Evolutionary conservation across 257 asterid genomes (phyloP).

Genomic region (Nicotiana obtusifolia): DNA sequence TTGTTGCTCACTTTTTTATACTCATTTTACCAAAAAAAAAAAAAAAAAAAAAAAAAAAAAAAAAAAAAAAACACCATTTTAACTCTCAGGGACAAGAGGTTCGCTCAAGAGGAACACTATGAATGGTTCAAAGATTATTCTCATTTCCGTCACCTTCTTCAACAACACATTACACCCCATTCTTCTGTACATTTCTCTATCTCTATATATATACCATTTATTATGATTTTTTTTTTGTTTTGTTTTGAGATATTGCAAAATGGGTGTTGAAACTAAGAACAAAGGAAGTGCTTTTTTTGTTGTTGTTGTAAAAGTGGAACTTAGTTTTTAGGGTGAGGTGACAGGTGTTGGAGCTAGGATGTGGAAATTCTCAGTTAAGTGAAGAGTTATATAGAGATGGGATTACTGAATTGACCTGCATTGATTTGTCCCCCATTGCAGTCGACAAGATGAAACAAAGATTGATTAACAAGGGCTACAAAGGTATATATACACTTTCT

Average conservation of each 20-base stretch:
- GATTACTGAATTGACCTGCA: constrained; percentile 75
- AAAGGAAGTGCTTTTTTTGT: not conserved
- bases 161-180: constrained; percentile 46
- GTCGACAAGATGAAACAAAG: constrained; percentile 77
- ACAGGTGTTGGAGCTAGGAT: constrained; percentile 91
- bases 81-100: constrained; percentile 67
- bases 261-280: not conserved
- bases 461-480: constrained; percentile 62
- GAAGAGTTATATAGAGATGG: constrained; percentile 77
- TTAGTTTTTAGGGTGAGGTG: constrained; percentile 5
- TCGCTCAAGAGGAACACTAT: constrained; percentile 85
- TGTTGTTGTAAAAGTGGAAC: not conserved
- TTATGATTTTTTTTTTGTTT: not conserved
- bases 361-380: constrained; percentile 90
- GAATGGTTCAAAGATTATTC: constrained; percentile 96
- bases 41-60: not conserved
- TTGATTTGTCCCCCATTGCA: constrained; percentile 85
- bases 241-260: no score
- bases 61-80: not conserved
- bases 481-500: constrained; percentile 30
- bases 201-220: not conserved
- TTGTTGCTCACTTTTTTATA: not conserved
- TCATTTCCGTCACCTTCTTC: constrained; percentile 69
- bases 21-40: not conserved
- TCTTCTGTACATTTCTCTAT: constrained; percentile 46